Evolutionary conservation across 2,329 filamentous ascomycete species (phyloP).

Genomic region (Exutisphaerella laricina): DNA sequence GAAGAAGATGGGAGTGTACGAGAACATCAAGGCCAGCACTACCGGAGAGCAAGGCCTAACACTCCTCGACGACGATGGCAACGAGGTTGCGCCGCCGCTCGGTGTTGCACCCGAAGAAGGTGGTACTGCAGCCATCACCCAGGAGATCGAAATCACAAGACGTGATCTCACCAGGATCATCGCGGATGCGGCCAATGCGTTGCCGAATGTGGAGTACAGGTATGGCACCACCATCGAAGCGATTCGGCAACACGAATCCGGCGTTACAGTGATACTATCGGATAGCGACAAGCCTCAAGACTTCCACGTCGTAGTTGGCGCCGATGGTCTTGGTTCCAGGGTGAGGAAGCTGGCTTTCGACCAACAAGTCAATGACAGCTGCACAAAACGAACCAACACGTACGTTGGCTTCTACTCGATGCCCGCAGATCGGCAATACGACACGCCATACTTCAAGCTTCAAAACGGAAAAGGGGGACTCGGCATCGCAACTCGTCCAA

Average conservation of each 20-base stretch:
- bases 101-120: slow-evolving; percentile 12
- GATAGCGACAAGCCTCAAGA: slow-evolving; percentile 9
- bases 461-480: slow-evolving; percentile 15
- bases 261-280: slow-evolving; percentile 10
- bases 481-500: slow-evolving; percentile 19
- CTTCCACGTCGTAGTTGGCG: slow-evolving; percentile 15
- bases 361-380: neutral
- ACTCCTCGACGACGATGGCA: slow-evolving; percentile 25
- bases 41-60: slow-evolving; percentile 28
- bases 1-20: slow-evolving; percentile 24
- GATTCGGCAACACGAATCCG: slow-evolving; percentile 11
- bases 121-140: slow-evolving; percentile 14
- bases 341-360: slow-evolving; percentile 13
- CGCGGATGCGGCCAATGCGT: slow-evolving; percentile 25
- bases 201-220: slow-evolving; percentile 15
- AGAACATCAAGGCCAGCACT: slow-evolving; percentile 22
- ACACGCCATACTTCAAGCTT: slow-evolving; percentile 16
- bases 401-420: slow-evolving; percentile 28
- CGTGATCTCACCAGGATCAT: slow-evolving; percentile 47
- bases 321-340: slow-evolving; percentile 15
- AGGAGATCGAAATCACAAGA: slow-evolving; percentile 37
- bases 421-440: slow-evolving; percentile 10
- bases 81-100: slow-evolving; percentile 12
- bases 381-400: neutral
- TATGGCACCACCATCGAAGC: slow-evolving; percentile 13